A percentile compares a stretch with the other conserved stretches of the same genome.
phyloP scores from a whole-genome alignment of 2,329 filamentous ascomycete genomes.

The Epichloe bromicola region DNA sequence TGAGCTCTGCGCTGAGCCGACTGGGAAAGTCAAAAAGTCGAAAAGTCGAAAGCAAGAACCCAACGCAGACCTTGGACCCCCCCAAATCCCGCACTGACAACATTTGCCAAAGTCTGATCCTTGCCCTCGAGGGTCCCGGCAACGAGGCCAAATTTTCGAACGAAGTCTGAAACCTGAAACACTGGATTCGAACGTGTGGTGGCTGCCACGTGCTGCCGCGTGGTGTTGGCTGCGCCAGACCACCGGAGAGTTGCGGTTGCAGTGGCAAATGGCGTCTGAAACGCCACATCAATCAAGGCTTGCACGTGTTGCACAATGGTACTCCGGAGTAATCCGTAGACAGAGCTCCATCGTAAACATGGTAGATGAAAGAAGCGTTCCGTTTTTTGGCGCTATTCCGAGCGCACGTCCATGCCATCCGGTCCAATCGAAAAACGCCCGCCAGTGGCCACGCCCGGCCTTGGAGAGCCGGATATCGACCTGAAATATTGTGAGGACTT shows the following conservation, averaged over 20 bases:
- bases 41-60: background rate
- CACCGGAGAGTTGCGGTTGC: background rate
- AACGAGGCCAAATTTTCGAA: too few species aligned
- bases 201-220: constrained; percentile 3
- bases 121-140: background rate
- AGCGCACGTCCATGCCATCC: too few species aligned
- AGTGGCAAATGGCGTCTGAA: background rate
- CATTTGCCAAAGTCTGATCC: background rate
- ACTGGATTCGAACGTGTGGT: background rate
- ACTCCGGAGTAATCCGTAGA: background rate
- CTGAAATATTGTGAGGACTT: too few species aligned
- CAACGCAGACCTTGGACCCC: too few species aligned
- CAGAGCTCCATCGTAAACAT: background rate
- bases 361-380: background rate
- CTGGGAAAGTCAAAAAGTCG: background rate
- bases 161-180: background rate
- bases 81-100: background rate
- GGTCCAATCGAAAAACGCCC: too few species aligned
- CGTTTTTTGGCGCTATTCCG: too few species aligned
- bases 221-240: background rate
- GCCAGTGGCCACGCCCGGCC: too few species aligned
- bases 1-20: background rate
- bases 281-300: background rate
- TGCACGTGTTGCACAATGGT: background rate
- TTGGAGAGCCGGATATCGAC: too few species aligned